These are phyloP conservation scores for Pecoramyces ruminantium DNA, from an alignment of 192 early-diverging fungal genomes.

Conservation along the genomic window DNA sequence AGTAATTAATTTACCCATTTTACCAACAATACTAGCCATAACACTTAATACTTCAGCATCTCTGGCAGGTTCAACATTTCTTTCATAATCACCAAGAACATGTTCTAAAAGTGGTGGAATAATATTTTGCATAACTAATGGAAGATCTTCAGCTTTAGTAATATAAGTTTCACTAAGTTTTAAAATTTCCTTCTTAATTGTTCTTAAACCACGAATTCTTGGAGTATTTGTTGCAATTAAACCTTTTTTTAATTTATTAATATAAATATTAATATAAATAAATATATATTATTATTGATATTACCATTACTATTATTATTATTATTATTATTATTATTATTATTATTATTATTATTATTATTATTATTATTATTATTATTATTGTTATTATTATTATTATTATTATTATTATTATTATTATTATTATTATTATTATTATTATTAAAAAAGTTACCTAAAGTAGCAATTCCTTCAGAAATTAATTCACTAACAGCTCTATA, in stretches of 20 bases:
- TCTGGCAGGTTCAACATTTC: conserved; percentile 70
- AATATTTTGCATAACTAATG: conserved; percentile 60
- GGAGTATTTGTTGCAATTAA: conserved; percentile 78
- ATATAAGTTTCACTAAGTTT: conserved; percentile 88
- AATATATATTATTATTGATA: too few species aligned
- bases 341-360: too few species aligned
- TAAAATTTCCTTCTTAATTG: conserved; percentile 92
- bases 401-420: too few species aligned
- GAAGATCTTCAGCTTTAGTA: conserved; percentile 69
- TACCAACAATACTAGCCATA: conserved; percentile 70
- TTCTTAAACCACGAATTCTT: conserved; percentile 72
- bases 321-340: too few species aligned
- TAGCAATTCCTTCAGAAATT: conserved; percentile 61
- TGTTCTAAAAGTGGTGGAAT: conserved; percentile 82
- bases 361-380: too few species aligned
- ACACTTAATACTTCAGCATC: conserved; percentile 92
- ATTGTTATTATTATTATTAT: too few species aligned
- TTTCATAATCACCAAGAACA: conserved; percentile 74
- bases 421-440: too few species aligned
- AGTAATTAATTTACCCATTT: conserved; percentile 61
- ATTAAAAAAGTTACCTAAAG: conserved; percentile 26
- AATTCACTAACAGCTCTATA: conserved; percentile 76
- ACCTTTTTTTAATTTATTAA: conserved; percentile 14
- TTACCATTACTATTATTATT: too few species aligned
- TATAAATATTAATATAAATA: too few species aligned